Percentiles rank a stretch among this genome's conserved stretches.
phyloP scores from a whole-genome alignment of 2,329 filamentous ascomycete species.

The Xylaria arbuscula region DNA sequence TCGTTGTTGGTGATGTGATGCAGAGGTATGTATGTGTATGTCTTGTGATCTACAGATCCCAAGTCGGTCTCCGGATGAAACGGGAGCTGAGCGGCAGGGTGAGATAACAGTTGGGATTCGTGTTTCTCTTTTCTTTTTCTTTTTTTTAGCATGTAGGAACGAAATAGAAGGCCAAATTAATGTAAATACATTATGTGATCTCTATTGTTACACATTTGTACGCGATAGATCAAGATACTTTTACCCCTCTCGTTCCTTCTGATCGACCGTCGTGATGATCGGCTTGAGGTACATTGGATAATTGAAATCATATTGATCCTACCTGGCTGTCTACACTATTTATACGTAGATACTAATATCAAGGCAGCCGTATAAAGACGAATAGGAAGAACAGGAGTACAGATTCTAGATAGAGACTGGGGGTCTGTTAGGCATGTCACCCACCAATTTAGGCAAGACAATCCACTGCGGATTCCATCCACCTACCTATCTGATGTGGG shows the following conservation, averaged over 20 bases:
- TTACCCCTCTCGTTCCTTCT: no score
- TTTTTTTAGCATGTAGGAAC: not conserved
- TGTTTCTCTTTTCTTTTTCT: not conserved
- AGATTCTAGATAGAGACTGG: not conserved
- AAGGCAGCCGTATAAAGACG: not conserved
- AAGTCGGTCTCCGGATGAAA: constrained; percentile 29
- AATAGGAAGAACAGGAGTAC: not conserved
- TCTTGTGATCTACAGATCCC: not conserved
- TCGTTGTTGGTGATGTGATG: constrained; percentile 1
- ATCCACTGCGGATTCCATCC: not conserved
- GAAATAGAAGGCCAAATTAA: not conserved
- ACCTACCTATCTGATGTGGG: not conserved
- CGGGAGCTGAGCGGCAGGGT: constrained; percentile 6
- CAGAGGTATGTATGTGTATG: not conserved
- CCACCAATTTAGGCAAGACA: not conserved
- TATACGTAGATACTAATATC: not conserved
- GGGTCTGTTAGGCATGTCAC: not conserved
- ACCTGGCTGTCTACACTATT: not conserved
- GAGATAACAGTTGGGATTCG: not conserved
- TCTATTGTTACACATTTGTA: no score
- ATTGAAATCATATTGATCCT: no score
- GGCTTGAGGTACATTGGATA: no score
- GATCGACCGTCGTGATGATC: no score
- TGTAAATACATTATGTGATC: not conserved
- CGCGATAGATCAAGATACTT: no score